Evolutionary conservation across 306 rosid genomes (phyloP).

Genomic region (Cercis canadensis): DNA sequence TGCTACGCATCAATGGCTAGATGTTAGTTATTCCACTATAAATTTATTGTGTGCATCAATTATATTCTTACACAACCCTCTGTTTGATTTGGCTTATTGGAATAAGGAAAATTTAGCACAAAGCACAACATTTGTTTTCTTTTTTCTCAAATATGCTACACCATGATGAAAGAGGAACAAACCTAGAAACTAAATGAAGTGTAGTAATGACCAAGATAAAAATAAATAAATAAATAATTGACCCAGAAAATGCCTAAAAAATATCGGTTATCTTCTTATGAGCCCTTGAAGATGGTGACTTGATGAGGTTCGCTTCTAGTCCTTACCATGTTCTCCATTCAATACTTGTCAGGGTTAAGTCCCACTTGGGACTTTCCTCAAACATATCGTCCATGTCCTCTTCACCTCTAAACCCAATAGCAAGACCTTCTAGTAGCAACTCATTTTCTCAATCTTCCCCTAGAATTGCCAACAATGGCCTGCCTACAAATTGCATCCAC

Average conservation of each 20-base stretch:
- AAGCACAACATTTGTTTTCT: too few species aligned
- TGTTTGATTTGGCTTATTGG: too few species aligned
- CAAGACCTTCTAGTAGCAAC: slow-evolving; percentile 57
- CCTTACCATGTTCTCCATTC: slow-evolving; percentile 69
- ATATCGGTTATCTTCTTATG: slow-evolving; percentile 87
- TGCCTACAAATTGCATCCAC: too few species aligned
- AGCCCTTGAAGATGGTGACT: slow-evolving; percentile 74
- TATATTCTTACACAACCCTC: too few species aligned
- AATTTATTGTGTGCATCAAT: too few species aligned
- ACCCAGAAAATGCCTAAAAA: slow-evolving; percentile 85
- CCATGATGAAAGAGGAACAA: slow-evolving; percentile 15
- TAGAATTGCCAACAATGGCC: slow-evolving; percentile 52
- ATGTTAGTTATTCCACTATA: too few species aligned
- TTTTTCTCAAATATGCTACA: too few species aligned
- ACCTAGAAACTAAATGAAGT: slow-evolving; percentile 18
- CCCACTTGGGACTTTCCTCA: slow-evolving; percentile 58
- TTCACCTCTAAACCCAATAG: slow-evolving; percentile 70
- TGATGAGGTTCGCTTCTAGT: slow-evolving; percentile 66
- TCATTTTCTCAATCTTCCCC: slow-evolving; percentile 71
- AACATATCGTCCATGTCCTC: slow-evolving; percentile 45
- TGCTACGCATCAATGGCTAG: too few species aligned
- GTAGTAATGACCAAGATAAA: slow-evolving; percentile 72
- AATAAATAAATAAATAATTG: too few species aligned
- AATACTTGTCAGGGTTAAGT: slow-evolving; percentile 63
- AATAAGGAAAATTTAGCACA: too few species aligned